Percentiles rank a stretch among this genome's conserved stretches.
phyloP scores from a whole-genome alignment of 352 stramenopile species.

The Phytophthora sp. region DNA sequence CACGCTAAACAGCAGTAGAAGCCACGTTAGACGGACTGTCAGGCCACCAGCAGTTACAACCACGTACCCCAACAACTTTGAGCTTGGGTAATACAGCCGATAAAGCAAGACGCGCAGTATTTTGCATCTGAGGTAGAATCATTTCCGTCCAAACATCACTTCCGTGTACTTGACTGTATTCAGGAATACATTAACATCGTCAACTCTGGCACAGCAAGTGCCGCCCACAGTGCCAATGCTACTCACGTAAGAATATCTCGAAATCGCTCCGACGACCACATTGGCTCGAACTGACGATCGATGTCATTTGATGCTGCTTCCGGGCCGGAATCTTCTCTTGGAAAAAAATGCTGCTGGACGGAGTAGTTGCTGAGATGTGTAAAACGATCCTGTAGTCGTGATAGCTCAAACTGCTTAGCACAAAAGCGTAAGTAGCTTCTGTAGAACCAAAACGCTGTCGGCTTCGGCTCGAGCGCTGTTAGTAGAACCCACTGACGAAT shows the following conservation, averaged over 20 bases:
- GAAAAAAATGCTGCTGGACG: constrained; percentile 66
- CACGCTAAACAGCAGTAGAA: constrained; percentile 36
- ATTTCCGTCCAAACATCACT: constrained; percentile 54
- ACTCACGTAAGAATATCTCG: constrained; percentile 41
- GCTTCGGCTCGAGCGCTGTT: constrained; percentile 53
- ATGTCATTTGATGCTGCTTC: no score
- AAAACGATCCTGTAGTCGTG: constrained; percentile 53
- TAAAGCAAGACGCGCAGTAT: constrained; percentile 42
- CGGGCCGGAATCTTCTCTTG: background rate
- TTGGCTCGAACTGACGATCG: constrained; percentile 49
- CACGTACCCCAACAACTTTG: constrained; percentile 55
- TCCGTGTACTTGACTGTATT: constrained; percentile 35
- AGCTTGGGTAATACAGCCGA: constrained; percentile 52
- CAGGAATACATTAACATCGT: background rate
- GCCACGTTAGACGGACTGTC: background rate
- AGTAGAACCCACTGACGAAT: constrained; percentile 88
- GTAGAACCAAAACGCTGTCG: constrained; percentile 68
- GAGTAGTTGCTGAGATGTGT: constrained; percentile 89
- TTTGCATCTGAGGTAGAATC: constrained; percentile 68
- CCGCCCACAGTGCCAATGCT: background rate
- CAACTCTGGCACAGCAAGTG: background rate
- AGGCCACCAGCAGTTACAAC: background rate
- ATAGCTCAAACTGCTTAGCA: constrained; percentile 54
- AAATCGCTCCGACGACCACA: constrained; percentile 69
- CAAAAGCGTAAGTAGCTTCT: constrained; percentile 85